These are phyloP conservation scores for Nannochloropsis granulata DNA, from an alignment of 108 stramenopile species.

Conservation along the genomic window DNA sequence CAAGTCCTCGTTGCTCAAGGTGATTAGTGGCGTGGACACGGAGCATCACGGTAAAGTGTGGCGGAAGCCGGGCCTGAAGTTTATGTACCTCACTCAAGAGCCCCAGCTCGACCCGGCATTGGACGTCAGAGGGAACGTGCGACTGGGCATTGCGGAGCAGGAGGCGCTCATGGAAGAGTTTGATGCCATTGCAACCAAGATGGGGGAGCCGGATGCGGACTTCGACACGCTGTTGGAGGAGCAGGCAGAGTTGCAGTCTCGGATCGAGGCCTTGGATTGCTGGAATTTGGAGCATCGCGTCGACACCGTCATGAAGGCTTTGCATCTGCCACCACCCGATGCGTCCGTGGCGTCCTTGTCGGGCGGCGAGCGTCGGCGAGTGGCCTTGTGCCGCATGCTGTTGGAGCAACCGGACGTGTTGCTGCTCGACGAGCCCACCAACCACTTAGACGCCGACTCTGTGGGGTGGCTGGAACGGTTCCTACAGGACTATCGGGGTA, in stretches of 20 bases:
- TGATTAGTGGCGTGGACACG: conserved; percentile 19
- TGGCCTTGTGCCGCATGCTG: conserved; percentile 23
- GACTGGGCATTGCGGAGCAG: conserved; percentile 30
- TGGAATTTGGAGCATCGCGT: conserved; percentile 33
- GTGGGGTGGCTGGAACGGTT: conserved; percentile 39
- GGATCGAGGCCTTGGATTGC: conserved; percentile 29
- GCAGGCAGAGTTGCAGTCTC: conserved; percentile 26
- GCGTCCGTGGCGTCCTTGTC: conserved; percentile 6
- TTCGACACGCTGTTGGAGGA: conserved; percentile 22
- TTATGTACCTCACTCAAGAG: conserved; percentile 37
- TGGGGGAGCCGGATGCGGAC: conserved; percentile 29
- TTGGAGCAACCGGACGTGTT: conserved; percentile 26
- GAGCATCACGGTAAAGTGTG: conserved; percentile 30
- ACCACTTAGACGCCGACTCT: conserved; percentile 32
- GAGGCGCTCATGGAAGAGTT: conserved; percentile 17
- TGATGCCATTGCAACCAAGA: conserved; percentile 13
- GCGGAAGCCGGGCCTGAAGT: conserved; percentile 10
- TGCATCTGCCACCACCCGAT: conserved; percentile 19
- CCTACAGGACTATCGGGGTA: conserved; percentile 71
- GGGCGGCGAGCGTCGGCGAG: conserved; percentile 23
- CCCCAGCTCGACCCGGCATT: conserved; percentile 24
- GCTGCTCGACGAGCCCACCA: conserved; percentile 26
- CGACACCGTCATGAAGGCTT: conserved; percentile 23
- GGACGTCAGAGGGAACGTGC: conserved; percentile 23
- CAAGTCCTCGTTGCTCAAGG: conserved; percentile 32